Conservation (phyloP, 1,284 basidiomycete species). For the Heterobasidion occidentale region DNA sequence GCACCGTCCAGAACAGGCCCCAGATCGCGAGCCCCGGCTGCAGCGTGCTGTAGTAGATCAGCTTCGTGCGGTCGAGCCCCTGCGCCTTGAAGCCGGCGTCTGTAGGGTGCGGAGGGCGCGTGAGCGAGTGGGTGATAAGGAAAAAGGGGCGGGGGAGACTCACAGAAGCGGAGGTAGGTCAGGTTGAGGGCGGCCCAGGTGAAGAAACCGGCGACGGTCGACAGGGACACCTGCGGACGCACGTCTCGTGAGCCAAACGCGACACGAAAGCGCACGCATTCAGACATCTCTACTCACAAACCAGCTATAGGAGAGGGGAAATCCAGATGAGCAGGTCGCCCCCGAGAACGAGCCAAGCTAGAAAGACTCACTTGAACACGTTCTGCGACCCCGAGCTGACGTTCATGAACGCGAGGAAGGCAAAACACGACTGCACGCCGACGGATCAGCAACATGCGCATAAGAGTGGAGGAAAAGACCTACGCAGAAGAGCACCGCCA, state of each 20-base stretch:
- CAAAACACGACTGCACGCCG: conserved; percentile 28
- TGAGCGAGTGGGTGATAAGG: not conserved
- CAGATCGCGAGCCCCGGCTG: conserved; percentile 31
- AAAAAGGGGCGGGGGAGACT: conserved; percentile 7
- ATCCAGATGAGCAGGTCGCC: conserved; percentile 10
- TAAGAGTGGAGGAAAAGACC: conserved; percentile 13
- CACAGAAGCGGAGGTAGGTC: conserved; percentile 70
- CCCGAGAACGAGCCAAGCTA: not conserved
- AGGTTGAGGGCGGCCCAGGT: conserved; percentile 67
- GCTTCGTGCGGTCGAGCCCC: conserved; percentile 43
- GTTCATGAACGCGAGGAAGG: conserved; percentile 46
- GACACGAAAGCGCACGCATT: not conserved
- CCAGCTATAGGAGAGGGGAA: not conserved
- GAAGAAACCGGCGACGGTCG: conserved; percentile 54
- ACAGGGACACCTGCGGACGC: conserved; percentile 47
- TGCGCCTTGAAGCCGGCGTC: conserved; percentile 52
- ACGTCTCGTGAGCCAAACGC: conserved; percentile 12
- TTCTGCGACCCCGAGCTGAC: conserved; percentile 21
- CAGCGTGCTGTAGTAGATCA: conserved; percentile 44
- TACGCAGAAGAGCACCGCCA: conserved; percentile 45
- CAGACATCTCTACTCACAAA: not conserved
- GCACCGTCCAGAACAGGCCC: conserved; percentile 29
- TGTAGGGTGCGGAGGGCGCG: conserved; percentile 14
- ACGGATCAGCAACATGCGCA: not conserved
- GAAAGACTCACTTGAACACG: conserved; percentile 27